Percentiles rank a stretch among this genome's conserved stretches.
phyloP scores from a whole-genome alignment of 257 asterid species.

The Solanum sejunctum region DNA sequence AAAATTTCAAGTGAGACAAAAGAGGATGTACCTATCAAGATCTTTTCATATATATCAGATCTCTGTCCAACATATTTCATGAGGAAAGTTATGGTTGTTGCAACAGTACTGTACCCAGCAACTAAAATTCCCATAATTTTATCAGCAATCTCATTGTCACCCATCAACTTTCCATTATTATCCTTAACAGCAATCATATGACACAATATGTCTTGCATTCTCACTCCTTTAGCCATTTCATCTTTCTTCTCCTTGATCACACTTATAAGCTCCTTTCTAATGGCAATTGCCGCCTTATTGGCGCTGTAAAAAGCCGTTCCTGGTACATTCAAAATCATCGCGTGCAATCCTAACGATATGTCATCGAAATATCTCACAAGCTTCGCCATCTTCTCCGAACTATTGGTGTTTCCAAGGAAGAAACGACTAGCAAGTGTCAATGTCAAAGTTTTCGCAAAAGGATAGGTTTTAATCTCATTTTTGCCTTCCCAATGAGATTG shows the following conservation, averaged over 20 bases:
- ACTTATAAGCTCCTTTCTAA: slow-evolving; percentile 35
- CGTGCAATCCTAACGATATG: slow-evolving; percentile 45
- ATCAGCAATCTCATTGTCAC: slow-evolving; percentile 54
- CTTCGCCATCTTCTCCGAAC: slow-evolving; percentile 31
- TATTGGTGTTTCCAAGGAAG: slow-evolving; percentile 29
- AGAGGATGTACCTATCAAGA: slow-evolving; percentile 28
- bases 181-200: slow-evolving; percentile 39
- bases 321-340: slow-evolving; percentile 34
- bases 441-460: slow-evolving; percentile 38
- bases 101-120: slow-evolving; percentile 68
- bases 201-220: slow-evolving; percentile 14
- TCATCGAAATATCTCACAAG: slow-evolving; percentile 41
- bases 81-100: slow-evolving; percentile 46
- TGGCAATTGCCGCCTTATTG: slow-evolving; percentile 41
- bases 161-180: slow-evolving; percentile 27
- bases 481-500: slow-evolving; percentile 22
- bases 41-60: slow-evolving; percentile 26
- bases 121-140: slow-evolving; percentile 58
- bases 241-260: slow-evolving; percentile 49
- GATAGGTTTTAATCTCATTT: slow-evolving; percentile 20
- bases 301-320: slow-evolving; percentile 46
- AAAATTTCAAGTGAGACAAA: no score
- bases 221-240: slow-evolving; percentile 10
- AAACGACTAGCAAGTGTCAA: slow-evolving; percentile 42
- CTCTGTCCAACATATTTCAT: slow-evolving; percentile 52